Evolutionary conservation across 257 asterid genomes (phyloP).

Genomic region (Nicotiana sylvestris): DNA sequence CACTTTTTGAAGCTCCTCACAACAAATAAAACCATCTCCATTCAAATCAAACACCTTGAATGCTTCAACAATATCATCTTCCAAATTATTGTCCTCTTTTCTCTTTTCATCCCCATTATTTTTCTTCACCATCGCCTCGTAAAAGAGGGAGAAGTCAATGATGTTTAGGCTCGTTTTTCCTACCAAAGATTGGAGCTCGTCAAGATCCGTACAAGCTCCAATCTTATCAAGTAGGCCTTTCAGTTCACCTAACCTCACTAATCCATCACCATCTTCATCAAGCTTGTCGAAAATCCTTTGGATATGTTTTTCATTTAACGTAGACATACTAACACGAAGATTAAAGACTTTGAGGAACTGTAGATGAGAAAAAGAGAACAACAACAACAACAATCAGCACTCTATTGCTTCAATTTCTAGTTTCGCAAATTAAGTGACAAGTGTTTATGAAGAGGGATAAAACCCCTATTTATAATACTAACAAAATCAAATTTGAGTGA

Average conservation of each 20-base stretch:
- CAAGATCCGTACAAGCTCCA: slow-evolving; percentile 17
- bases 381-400: neutral
- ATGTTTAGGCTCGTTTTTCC: slow-evolving; percentile 25
- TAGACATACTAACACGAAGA: neutral
- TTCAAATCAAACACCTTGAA: slow-evolving; percentile 30
- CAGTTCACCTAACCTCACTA: slow-evolving; percentile 29
- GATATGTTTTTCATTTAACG: neutral
- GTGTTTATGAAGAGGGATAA: neutral
- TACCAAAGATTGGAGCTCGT: slow-evolving; percentile 20
- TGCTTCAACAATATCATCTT: slow-evolving; percentile 27
- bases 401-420: neutral
- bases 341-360: neutral
- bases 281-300: slow-evolving; percentile 24
- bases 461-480: too few species aligned
- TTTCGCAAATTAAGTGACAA: neutral
- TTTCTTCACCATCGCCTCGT: slow-evolving; percentile 18
- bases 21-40: slow-evolving; percentile 33
- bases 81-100: neutral
- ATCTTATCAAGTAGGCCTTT: slow-evolving; percentile 21
- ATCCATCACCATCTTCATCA: slow-evolving; percentile 29
- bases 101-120: neutral
- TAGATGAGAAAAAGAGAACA: neutral
- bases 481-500: too few species aligned
- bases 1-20: slow-evolving; percentile 29
- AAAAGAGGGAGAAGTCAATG: slow-evolving; percentile 31